Percentiles rank a stretch among this genome's conserved stretches.
phyloP scores from a whole-genome alignment of 75 land plant species.

The Selaginella tamariscina region DNA sequence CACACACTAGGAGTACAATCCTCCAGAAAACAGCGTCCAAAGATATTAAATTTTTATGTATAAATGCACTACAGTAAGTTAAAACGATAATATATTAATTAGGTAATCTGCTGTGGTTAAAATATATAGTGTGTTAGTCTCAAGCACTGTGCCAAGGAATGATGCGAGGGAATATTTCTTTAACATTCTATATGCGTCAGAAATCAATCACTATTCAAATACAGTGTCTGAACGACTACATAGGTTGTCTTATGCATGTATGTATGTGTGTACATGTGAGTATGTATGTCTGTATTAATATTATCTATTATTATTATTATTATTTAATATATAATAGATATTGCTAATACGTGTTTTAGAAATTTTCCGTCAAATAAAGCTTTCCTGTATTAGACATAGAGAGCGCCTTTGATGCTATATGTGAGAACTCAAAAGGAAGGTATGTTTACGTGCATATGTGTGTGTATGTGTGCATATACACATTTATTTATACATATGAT shows the following conservation, averaged over 20 bases:
- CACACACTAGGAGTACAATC: slow-evolving; percentile 11
- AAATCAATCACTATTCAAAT: no score
- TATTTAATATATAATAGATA: neutral
- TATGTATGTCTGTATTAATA: neutral
- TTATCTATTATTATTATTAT: no score
- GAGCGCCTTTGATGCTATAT: slow-evolving; percentile 16
- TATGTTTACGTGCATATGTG: no score
- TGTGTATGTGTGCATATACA: neutral
- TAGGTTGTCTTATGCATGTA: neutral
- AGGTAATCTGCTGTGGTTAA: no score
- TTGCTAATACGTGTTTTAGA: slow-evolving; percentile 1
- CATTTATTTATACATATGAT: neutral
- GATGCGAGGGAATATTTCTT: no score
- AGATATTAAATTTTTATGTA: no score
- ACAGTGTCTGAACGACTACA: neutral
- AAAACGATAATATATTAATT: no score
- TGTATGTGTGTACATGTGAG: neutral
- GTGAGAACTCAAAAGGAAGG: slow-evolving; percentile 16
- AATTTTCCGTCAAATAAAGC: slow-evolving; percentile 18
- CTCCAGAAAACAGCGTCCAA: no score
- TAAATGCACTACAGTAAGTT: no score
- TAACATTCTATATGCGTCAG: neutral
- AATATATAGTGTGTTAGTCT: neutral
- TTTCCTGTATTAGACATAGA: slow-evolving; percentile 15
- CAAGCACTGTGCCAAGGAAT: no score